Conservation (phyloP, 108 stramenopile genomes). For the Aurantiochytrium sp. region DNA sequence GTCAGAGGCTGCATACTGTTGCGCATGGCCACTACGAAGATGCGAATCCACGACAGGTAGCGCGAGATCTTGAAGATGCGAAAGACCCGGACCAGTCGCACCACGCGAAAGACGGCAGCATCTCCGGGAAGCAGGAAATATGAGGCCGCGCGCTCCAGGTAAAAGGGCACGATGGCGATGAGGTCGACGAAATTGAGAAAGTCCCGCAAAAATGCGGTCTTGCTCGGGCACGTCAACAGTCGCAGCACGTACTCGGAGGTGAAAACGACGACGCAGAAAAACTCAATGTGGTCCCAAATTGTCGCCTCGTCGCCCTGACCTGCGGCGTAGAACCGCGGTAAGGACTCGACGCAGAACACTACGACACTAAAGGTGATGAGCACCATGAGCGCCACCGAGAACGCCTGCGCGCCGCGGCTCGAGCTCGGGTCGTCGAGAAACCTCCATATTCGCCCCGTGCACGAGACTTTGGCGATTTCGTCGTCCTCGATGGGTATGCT, state of each 20-base stretch:
- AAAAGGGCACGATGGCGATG: slow-evolving; percentile 44
- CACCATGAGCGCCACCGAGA: background rate
- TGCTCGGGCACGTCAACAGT: background rate
- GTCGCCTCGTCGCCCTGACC: background rate
- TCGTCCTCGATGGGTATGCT: background rate
- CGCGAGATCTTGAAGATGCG: slow-evolving; percentile 37
- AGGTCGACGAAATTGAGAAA: slow-evolving; percentile 40
- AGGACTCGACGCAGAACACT: background rate
- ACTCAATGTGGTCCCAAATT: slow-evolving; percentile 28
- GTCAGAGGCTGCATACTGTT: background rate
- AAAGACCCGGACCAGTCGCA: slow-evolving; percentile 39
- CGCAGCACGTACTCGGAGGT: slow-evolving; percentile 35
- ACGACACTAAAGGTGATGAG: background rate
- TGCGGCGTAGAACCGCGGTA: background rate
- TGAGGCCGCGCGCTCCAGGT: slow-evolving; percentile 2
- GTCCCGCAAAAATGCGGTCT: background rate
- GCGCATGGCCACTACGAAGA: background rate
- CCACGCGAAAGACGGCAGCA: slow-evolving; percentile 7
- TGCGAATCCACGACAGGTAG: slow-evolving; percentile 11
- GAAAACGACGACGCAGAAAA: slow-evolving; percentile 31
- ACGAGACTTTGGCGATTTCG: background rate
- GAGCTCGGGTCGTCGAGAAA: slow-evolving; percentile 29
- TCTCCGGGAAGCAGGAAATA: background rate
- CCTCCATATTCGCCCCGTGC: background rate
- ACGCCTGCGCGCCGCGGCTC: background rate